Percentiles rank a stretch among this genome's conserved stretches.
These are phyloP conservation scores for Phaeosphaeria sp. DNA, from an alignment of 2,329 filamentous ascomycete species.

Conservation along the genomic window DNA sequence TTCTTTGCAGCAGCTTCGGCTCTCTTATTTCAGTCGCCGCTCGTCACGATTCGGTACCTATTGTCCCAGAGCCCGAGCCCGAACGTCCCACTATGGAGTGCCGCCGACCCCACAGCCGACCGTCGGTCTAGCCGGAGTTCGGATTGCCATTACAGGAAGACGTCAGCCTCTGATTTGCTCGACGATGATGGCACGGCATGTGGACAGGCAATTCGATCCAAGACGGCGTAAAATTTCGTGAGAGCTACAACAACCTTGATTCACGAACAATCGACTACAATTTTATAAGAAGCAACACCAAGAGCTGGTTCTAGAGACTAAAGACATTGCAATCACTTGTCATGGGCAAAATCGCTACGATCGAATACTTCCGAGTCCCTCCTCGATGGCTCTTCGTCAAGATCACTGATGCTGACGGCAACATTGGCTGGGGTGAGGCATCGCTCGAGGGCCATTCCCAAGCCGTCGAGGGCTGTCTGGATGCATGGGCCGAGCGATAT, in stretches of 20 bases:
- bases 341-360: slow-evolving; percentile 69
- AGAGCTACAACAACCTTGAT: neutral
- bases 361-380: slow-evolving; percentile 77
- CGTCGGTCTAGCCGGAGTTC: neutral
- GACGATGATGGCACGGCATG: neutral
- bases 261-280: neutral
- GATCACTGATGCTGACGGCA: slow-evolving; percentile 69
- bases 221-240: neutral
- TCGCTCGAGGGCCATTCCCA: slow-evolving; percentile 76
- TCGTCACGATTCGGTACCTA: slow-evolving; percentile 27
- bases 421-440: slow-evolving; percentile 75
- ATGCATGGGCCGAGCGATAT: slow-evolving; percentile 69
- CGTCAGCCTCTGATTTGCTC: neutral
- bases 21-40: slow-evolving; percentile 13
- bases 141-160: neutral
- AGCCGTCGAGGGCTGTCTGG: slow-evolving; percentile 75
- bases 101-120: slow-evolving; percentile 34
- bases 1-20: slow-evolving; percentile 6
- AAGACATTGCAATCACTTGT: neutral
- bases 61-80: slow-evolving; percentile 37
- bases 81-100: slow-evolving; percentile 26
- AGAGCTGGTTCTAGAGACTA: neutral
- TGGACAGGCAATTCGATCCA: neutral
- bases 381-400: slow-evolving; percentile 82
- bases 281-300: neutral